Evolutionary conservation across 345 rosid genomes (phyloP), one percentile per base, ranked within the genome.

Genomic region (Raphanus raphanistrum): DNA sequence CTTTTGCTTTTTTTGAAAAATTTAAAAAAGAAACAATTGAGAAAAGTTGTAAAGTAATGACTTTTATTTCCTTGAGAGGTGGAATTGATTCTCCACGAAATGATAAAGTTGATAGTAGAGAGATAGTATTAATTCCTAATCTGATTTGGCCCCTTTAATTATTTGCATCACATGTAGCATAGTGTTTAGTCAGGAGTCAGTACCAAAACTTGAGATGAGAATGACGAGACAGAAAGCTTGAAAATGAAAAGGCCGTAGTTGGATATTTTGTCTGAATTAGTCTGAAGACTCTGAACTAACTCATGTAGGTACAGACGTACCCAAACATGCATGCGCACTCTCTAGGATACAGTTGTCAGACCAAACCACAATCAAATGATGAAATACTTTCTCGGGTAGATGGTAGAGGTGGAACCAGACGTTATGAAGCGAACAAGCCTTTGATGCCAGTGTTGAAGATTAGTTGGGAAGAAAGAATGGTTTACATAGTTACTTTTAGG

Each of bases 21-120:
- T 21, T 33, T 26, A 13, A 4, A 31, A 71, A 77, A 41, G 52
- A n/a, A 66, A 59, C 45, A 31, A 78, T 41, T 16, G 32, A 58
- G 25, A 65, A 55, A 74, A 45, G 77, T 58, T 72, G 73, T 72
- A 72, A 66, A 45, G 63, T 52, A 63, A 67, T 2, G 63, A 66
- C 73, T 66, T 77, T 71, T 54, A 4, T 36, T 65, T 65, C 59
- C 13, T 71, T 71, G 11, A 41, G 43, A 58, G 57, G 15, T 78
- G 72, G 81, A 72, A 66, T 11, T 59, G 77, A 78, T 72, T 72
- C 81, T 60, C 73, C 54, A 57, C 33, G 43, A 26, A 6, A n/a
- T 32, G 4, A n/a, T 10, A 64, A 64, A 63, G 68, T 28, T 43
- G 13, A 38, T 36, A 36, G 36, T 33, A 33, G 36, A 33, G 36